Evolutionary conservation across 148 eudicot genomes (phyloP).

Genomic region (Chenopodium suecicum): DNA sequence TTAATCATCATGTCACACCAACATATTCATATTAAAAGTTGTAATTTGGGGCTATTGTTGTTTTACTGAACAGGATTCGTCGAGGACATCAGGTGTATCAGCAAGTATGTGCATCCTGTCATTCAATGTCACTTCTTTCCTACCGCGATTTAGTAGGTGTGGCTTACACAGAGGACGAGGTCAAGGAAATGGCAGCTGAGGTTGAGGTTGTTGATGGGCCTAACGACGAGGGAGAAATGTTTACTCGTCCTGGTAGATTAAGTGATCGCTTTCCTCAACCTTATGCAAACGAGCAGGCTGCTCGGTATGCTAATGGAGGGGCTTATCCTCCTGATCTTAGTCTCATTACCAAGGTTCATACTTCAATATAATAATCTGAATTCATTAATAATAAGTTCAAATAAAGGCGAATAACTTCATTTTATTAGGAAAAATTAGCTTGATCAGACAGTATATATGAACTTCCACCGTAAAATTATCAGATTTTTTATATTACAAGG

Average conservation of each 20-base stretch:
- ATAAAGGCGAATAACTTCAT: not conserved
- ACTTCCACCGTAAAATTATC: too few species aligned
- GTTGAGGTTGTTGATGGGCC: conserved; percentile 81
- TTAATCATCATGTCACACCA: not conserved
- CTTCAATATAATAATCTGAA: not conserved
- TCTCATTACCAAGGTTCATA: conserved; percentile 66
- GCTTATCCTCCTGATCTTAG: conserved; percentile 92
- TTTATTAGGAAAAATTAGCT: too few species aligned
- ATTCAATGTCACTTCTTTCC: conserved; percentile 70
- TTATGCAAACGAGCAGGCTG: conserved; percentile 68
- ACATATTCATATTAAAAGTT: too few species aligned
- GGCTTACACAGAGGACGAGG: conserved; percentile 78
- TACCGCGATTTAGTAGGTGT: conserved; percentile 72
- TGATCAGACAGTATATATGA: too few species aligned
- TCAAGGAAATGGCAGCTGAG: conserved; percentile 77
- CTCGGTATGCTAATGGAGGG: conserved; percentile 88
- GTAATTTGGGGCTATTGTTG: too few species aligned
- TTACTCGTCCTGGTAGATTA: conserved; percentile 66
- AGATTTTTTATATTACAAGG: too few species aligned
- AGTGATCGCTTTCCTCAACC: conserved; percentile 75
- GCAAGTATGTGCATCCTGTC: conserved; percentile 84
- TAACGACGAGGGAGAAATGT: conserved; percentile 80
- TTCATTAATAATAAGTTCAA: too few species aligned
- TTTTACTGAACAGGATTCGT: conserved; percentile 43
- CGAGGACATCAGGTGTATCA: conserved; percentile 77